Conservation (phyloP, 225 moss, liverwort and hornwort genomes). For the Pseudisothecium myosuroides region DNA sequence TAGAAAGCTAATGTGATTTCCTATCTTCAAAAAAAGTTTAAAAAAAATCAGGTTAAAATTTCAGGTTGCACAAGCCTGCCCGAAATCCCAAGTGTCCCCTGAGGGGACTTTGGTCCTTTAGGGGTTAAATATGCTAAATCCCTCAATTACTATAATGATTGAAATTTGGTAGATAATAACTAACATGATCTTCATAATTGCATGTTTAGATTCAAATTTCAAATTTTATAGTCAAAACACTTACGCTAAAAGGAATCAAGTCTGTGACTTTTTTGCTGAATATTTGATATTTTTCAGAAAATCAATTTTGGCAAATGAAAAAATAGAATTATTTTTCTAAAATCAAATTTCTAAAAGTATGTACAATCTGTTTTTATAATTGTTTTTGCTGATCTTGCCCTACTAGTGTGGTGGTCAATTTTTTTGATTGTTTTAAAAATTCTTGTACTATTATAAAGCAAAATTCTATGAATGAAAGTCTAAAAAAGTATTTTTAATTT, state of each 20-base stretch:
- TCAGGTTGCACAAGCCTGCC: no score
- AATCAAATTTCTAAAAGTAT: neutral
- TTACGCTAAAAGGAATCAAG: neutral
- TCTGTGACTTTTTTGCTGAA: rapidly evolving
- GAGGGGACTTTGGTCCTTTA: no score
- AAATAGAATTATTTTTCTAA: neutral
- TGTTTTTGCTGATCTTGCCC: rapidly evolving
- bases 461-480: neutral
- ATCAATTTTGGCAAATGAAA: rapidly evolving
- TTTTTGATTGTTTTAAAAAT: neutral
- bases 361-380: no score
- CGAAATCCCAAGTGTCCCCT: no score
- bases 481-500: neutral
- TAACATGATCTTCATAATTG: neutral
- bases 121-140: neutral
- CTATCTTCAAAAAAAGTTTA: no score
- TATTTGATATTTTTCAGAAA: neutral
- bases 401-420: rapidly evolving
- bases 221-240: neutral
- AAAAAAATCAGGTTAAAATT: no score
- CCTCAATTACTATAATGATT: neutral
- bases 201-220: neutral
- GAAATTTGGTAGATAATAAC: neutral
- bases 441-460: neutral
- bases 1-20: no score